Base-by-base conservation (phyloP, 108 stramenopile species). In the Seminavis robusta region DNA sequence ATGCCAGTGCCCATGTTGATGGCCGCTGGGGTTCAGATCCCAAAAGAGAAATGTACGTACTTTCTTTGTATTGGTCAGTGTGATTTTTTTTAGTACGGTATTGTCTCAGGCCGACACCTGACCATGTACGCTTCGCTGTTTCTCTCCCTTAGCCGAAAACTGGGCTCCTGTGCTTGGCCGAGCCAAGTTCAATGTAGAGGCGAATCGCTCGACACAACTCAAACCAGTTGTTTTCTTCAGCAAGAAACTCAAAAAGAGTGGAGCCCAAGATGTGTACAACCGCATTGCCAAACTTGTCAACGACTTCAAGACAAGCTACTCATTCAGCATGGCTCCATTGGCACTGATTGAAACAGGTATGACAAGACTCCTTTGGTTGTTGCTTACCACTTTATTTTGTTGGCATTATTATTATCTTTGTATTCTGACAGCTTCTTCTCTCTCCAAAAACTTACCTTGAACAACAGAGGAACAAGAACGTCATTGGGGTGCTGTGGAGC, bases 181-280 rank as follows among this genome's bases (percentile, higher is more conserved):
- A 29, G 78, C 77, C 13, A 54, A 74, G 29, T 84, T 69, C 67
- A 64, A 70, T 24, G 68, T 79, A 6, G 40, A 84, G 21, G 63
- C 75, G 0, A 62, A 56, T 3, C 6, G 56, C 2, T 66, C 72
- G 17, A 69, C 62, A 3, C 33, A 24, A 0, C 17, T 84, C 42
- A 76, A 84, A 51, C 78, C 74, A 5, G 46, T 84, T 26, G 26
- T 84, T 19, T 53, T 84, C 6, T 58, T 65, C 48, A 59, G 73
- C 23, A 37, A 67, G 21, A 51, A 28, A 27, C 33, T 84, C 16
- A 31, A 48, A 19, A 33, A 13, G 36, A n/a, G 39, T 15, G 60
- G 60, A 25, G 72, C 61, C 44, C 26, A 46, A 17, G 23, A 24
- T 23, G 70, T 75, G 1, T 84, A 70, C 55, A 34, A 62, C 2